A percentile compares a stretch with the other conserved stretches of the same genome.
Evolutionary conservation across 75 land plant genomes (phyloP).

Genomic region (Cryptomeria japonica): DNA sequence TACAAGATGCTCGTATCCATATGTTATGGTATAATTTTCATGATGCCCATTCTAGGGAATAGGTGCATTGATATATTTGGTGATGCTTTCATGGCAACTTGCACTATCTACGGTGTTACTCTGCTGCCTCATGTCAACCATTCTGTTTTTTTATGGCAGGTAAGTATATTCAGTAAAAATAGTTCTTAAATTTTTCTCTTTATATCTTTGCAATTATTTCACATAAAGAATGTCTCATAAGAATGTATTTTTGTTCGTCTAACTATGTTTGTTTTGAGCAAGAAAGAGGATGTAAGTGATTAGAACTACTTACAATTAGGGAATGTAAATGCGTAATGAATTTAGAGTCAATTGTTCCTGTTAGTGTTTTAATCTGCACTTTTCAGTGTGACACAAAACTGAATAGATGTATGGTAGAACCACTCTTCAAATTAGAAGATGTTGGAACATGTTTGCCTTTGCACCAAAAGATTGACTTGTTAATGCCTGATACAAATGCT

Average conservation of each 20-base stretch:
- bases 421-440: no score
- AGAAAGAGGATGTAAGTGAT: not conserved
- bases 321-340: not conserved
- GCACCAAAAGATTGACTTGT: no score
- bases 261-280: not conserved
- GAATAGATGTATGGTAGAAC: no score
- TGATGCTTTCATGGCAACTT: conserved; percentile 79
- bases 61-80: conserved; percentile 81
- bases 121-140: conserved; percentile 53
- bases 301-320: not conserved
- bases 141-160: conserved; percentile 70
- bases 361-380: no score
- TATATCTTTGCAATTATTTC: not conserved
- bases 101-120: conserved; percentile 66
- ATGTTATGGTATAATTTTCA: conserved; percentile 7
- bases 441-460: no score
- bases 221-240: not conserved
- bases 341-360: not conserved
- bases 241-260: not conserved
- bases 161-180: conserved; percentile 23
- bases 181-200: not conserved
- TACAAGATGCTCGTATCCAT: not conserved
- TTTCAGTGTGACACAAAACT: no score
- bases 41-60: conserved; percentile 51
- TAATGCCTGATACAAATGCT: no score